These are phyloP conservation scores for Galerina marginata DNA, from an alignment of 768 basidiomycete genomes.

Conservation along the genomic window DNA sequence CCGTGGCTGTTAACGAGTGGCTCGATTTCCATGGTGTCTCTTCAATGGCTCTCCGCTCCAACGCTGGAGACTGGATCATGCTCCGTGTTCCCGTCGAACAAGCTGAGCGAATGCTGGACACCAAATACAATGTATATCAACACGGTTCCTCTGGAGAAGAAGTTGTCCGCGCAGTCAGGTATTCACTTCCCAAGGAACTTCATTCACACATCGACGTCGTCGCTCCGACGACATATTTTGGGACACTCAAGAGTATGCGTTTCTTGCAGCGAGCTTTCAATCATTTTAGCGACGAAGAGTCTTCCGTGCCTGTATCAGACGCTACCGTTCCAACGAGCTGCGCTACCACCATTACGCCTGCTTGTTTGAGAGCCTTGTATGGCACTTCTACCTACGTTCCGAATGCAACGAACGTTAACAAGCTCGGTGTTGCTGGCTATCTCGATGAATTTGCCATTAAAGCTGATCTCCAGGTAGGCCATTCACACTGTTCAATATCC, in stretches of 20 bases:
- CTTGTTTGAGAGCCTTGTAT: conserved; percentile 64
- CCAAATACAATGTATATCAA: conserved; percentile 62
- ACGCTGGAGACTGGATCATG: conserved; percentile 63
- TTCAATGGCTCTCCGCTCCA: conserved; percentile 41
- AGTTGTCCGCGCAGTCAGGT: conserved; percentile 60
- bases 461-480: conserved; percentile 54
- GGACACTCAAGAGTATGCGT: conserved; percentile 56
- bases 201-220: conserved; percentile 62
- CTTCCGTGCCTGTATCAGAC: conserved; percentile 26
- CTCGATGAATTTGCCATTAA: conserved; percentile 61
- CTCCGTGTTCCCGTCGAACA: conserved; percentile 56
- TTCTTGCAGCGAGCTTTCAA: conserved; percentile 56
- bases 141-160: conserved; percentile 53
- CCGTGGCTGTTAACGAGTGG: conserved; percentile 58
- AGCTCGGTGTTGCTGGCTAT: conserved; percentile 66
- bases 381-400: conserved; percentile 55
- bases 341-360: conserved; percentile 52
- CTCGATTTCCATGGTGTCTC: conserved; percentile 54
- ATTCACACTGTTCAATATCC: not conserved
- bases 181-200: conserved; percentile 60
- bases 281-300: conserved; percentile 40
- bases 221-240: conserved; percentile 70
- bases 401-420: conserved; percentile 47
- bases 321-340: conserved; percentile 51
- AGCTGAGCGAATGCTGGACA: conserved; percentile 64